Evolutionary conservation across 208 protist species (phyloP), one percentile per base, ranked within the genome.

Genomic region (Leishmania arabica): DNA sequence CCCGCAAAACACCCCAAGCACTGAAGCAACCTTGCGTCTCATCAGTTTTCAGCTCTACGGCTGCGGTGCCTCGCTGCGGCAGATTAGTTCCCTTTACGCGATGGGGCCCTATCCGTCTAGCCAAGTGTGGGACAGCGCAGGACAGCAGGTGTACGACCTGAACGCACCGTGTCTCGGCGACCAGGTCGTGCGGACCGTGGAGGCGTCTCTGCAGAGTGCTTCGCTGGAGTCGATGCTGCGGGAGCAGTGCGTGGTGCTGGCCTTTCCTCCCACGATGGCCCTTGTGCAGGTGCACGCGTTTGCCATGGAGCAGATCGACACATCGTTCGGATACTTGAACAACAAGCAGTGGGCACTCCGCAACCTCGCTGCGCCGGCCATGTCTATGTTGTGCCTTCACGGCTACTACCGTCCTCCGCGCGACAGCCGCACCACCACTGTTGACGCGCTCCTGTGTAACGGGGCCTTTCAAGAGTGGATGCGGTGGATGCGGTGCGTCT

Each of bases 1-100:
- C 1, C 80, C 87, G 4, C 54, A 40, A 1, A 84, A 86, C 49
- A 80, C 65, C 3, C 82, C 83, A 21, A 78, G 73, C 69, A 78
- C 60, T 37, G 65, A 81, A 66, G 75, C 82, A 2, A 70, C 70
- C 56, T 56, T 89, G 62, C 84, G 88, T 27, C 56, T 93, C 31
- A 81, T 90, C 66, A 85, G 86, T n/a, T 92, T 89, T 64, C 83
- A 84, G 11, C 81, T 94, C 13, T 94, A 90, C 82, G 88, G 87
- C 42, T 73, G 73, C 34, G 83, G 83, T 17, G 74, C 91, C 3
- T 80, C 78, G 4, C 37, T 75, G 4, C 83, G 81, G 51, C 84
- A 89, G 40, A 83, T 90, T 0, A 75, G 79, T 34, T 83, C 89
- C 31, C 79, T 95, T 40, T 93, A 85, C 72, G 84, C 85, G 51